Conservation (phyloP, 2,329 filamentous ascomycete genomes). For the Byssoonygena ceratinophila region DNA sequence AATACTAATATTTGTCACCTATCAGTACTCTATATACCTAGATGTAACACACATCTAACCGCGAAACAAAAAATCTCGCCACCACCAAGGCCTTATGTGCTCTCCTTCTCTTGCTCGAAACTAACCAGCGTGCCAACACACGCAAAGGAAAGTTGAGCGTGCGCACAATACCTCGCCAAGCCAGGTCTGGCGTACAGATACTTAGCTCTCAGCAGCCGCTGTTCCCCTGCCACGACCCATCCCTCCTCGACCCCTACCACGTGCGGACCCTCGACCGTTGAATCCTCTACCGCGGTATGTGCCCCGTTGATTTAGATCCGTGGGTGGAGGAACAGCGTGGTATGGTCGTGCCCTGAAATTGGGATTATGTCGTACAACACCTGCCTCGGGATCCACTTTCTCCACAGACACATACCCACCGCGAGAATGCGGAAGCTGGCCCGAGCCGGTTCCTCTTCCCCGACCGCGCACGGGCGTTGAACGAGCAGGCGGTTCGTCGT, state of each 20-base stretch:
- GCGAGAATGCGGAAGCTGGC: constrained; percentile 13
- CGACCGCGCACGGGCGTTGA: not conserved
- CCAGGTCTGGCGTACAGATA: not conserved
- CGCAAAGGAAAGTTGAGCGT: not conserved
- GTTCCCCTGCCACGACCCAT: constrained; percentile 10
- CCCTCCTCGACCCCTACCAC: constrained; percentile 15
- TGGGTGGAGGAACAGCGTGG: constrained; percentile 37
- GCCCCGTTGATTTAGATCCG: constrained; percentile 25
- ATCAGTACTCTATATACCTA: not conserved
- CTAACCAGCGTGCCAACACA: not conserved
- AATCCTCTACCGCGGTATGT: constrained; percentile 16
- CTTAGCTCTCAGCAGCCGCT: not conserved
- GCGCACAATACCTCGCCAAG: not conserved
- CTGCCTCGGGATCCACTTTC: constrained; percentile 39
- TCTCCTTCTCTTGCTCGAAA: not conserved
- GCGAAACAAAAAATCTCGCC: no score
- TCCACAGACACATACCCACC: constrained; percentile 29
- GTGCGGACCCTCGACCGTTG: constrained; percentile 2
- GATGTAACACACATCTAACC: not conserved
- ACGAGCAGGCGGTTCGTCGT: not conserved
- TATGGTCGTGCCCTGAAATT: constrained; percentile 43
- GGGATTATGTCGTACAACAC: constrained; percentile 43
- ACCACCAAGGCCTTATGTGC: no score
- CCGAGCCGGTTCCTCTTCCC: constrained; percentile 10
- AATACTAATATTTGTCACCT: no score